These are phyloP conservation scores for Tilletia walkeri DNA, from an alignment of 1,284 basidiomycete genomes.

Conservation along the genomic window DNA sequence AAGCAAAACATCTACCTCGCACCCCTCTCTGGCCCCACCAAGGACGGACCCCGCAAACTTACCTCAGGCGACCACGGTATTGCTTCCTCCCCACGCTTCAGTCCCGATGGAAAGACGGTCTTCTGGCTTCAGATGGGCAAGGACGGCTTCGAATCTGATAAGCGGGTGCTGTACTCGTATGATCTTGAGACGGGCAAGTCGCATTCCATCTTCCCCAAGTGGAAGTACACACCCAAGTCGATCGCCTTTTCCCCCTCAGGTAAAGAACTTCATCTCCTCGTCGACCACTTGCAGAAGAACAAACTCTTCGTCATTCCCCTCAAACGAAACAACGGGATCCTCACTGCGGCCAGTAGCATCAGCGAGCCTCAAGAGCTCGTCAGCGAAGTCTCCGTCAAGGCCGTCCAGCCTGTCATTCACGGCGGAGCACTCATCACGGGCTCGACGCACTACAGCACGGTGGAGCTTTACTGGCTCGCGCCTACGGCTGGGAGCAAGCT, in stretches of 20 bases:
- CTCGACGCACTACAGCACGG: constrained; percentile 24
- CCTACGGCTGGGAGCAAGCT: neutral
- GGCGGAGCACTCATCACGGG: constrained; percentile 22
- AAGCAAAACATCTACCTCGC: constrained; percentile 31
- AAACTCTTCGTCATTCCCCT: constrained; percentile 24
- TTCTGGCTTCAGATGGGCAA: constrained; percentile 44
- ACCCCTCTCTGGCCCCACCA: constrained; percentile 22
- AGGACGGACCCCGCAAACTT: constrained; percentile 19
- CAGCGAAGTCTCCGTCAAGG: constrained; percentile 17
- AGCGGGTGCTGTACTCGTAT: constrained; percentile 25
- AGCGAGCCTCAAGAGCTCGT: constrained; percentile 20
- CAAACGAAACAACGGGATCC: neutral
- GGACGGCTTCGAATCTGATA: constrained; percentile 45
- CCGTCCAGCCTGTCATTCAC: constrained; percentile 18
- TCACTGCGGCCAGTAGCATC: neutral
- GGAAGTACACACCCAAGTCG: constrained; percentile 35
- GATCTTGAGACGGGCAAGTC: constrained; percentile 16
- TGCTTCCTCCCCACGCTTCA: constrained; percentile 28
- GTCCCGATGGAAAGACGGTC: constrained; percentile 31
- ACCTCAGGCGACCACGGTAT: constrained; percentile 31
- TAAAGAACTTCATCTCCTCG: constrained; percentile 20
- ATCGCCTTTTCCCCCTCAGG: constrained; percentile 28
- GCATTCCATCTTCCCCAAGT: constrained; percentile 24
- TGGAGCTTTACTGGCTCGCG: constrained; percentile 27
- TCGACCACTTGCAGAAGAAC: constrained; percentile 29